A percentile compares a stretch with the other conserved stretches of the same genome.
Conservation (phyloP, 83 land plant species). For the Picea abies region DNA sequence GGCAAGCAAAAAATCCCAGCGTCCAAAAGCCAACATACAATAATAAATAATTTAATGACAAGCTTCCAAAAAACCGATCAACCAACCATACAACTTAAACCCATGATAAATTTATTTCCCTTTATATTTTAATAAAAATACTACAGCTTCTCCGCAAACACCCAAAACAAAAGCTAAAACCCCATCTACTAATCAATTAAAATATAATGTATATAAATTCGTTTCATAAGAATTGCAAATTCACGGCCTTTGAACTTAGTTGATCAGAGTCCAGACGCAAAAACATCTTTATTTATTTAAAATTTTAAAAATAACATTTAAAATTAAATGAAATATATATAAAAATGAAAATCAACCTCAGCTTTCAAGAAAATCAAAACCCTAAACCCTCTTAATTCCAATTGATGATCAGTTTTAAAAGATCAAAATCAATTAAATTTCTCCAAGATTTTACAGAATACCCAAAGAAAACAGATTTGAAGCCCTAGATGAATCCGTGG, state of each 20-base stretch:
- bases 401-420: background rate
- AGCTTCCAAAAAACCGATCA: conserved; percentile 9
- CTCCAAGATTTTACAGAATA: background rate
- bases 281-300: background rate
- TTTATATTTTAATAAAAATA: background rate
- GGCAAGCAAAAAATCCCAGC: background rate
- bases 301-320: background rate
- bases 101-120: background rate
- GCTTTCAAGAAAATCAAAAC: conserved; percentile 2
- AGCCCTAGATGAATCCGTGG: conserved; percentile 12
- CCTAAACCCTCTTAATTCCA: conserved; percentile 4
- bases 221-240: background rate
- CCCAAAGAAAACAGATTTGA: background rate
- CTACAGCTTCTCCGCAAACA: background rate
- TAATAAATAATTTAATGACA: background rate
- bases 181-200: conserved; percentile 8
- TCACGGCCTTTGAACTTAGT: background rate
- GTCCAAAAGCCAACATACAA: background rate
- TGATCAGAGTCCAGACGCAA: conserved; percentile 3
- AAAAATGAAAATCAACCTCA: background rate
- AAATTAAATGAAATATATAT: background rate
- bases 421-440: background rate
- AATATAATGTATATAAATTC: background rate
- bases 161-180: background rate
- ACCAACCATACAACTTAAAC: background rate